Base-by-base conservation (phyloP, 495 filamentous ascomycete species). In the Astrothelium macrocarpum region DNA sequence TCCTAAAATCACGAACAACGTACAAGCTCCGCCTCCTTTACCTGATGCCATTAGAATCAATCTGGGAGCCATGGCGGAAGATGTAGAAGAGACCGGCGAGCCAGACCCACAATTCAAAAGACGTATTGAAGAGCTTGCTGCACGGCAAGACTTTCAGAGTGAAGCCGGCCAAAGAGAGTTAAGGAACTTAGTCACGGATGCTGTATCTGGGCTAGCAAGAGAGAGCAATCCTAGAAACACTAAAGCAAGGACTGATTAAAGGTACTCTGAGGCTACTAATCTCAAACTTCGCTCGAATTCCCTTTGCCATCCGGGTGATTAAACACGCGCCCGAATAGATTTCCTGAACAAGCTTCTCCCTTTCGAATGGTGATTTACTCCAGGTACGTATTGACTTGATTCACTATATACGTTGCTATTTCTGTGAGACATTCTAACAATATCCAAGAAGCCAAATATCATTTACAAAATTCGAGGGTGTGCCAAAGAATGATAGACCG, bases 101-200 rank as follows among this genome's bases (percentile, higher is more conserved):
- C 72, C 75, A 25, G 77, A 79, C 59, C 77, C 77, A 36, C 77
- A 76, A 60, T 76, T 79, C 66, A 70, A 72, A 61, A 63, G 73
- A 32, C 65, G 75, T 12, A 79, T 79, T 28, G 77, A 79, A 62
- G 75, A 77, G 64, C 64, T 79, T 14, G 77, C 77, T 16, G 70
- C 73, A 12, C 53, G 77, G 26, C 70, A 75, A 16, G 77, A 79
- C 61, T 78, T 78, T 62, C 66, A 77, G 62, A 66, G 66, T 2
- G 75, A 77, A 62, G 73, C 75, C 29, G 73, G 74, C 1, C 77
- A 79, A 66, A 62, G 67, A 60, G 68, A 75, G 65, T 62, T 79
- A 32, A 58, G 77, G 61, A 64, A 71, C 25, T 62, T 79, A 62
- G 71, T 79, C n/a, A 62, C 67, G 26, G 77, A 79, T 39, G 77